Conservation (phyloP, 1,284 basidiomycete genomes). For the Rhodotorula mucilaginosa region DNA sequence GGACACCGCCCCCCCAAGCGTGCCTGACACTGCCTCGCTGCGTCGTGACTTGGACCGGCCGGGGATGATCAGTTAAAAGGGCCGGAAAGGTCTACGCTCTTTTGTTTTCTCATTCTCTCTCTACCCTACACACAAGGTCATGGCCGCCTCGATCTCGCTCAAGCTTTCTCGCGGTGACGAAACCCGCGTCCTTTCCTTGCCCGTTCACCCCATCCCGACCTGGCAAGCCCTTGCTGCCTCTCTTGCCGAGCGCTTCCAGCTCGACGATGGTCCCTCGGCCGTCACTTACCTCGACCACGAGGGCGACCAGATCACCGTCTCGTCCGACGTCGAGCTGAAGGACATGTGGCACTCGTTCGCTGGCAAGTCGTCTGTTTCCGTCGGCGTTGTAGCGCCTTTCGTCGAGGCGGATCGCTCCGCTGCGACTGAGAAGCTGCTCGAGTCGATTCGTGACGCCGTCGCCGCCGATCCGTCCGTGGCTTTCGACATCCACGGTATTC, state of each 20-base stretch:
- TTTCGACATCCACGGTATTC: not conserved
- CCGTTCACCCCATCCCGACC: not conserved
- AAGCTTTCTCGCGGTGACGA: constrained; percentile 5
- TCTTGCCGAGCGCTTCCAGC: constrained; percentile 12
- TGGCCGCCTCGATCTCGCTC: not conserved
- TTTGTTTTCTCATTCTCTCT: not conserved
- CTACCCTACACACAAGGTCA: not conserved
- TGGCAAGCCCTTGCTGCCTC: not conserved
- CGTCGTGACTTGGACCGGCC: too few species aligned
- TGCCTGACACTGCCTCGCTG: too few species aligned
- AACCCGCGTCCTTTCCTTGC: constrained; percentile 2
- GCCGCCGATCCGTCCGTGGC: constrained; percentile 3
- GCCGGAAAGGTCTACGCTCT: not conserved
- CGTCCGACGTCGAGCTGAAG: constrained; percentile 8
- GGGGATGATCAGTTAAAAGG: not conserved
- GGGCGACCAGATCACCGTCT: constrained; percentile 17
- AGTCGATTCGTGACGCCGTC: constrained; percentile 1
- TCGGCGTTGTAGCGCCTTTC: not conserved
- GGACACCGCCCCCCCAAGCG: too few species aligned
- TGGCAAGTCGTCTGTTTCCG: not conserved
- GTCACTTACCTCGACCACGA: constrained; percentile 17
- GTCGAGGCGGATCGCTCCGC: not conserved
- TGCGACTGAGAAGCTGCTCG: constrained; percentile 3
- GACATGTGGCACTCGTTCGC: not conserved
- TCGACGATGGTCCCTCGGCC: not conserved